Evolutionary conservation across 495 filamentous ascomycete species (phyloP), one percentile per base, ranked within the genome.

Genomic region (Podospora fimiseda): DNA sequence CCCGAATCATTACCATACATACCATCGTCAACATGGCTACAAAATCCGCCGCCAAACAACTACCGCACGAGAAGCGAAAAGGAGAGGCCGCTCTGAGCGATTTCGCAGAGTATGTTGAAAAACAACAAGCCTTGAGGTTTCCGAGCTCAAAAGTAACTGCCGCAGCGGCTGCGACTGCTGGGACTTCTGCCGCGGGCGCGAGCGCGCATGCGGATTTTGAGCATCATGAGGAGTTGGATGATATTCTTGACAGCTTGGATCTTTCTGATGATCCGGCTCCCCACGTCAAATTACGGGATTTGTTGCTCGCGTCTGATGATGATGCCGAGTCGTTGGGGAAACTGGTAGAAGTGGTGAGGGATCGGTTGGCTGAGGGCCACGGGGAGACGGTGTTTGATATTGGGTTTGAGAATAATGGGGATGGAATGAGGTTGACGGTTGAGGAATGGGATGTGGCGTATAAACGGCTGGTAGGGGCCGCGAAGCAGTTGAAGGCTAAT

Each of bases 91-190:
- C 93, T 16, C 77, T 98, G 53, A 92, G 87, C 76, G 93, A 96
- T 59, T 98, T 98, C 64, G 90, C 94, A 66, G 93, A 97, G 68
- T 97, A 95, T 59, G 94, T 95, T 52, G 90, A 96, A 67, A 85
- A 91, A 70, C 90, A 98, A 67, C 92, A 96, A 68, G 79, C 81
- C 3, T 65, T 84, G 58, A 73, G 82, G 19, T 74, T 80, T 67
- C 69, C 79, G 37, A 60, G 56, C 14, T 64, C 66, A 36, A 72
- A 71, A 46, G 45, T 38, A 27, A 47, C 66, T 9, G 30, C 68
- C 6, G 30, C 66, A 51, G 48, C 58, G 56, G 42, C 45, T 3
- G 9, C 51, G n/a, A 16, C 52, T 2, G 37, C 54, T 43, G 59
- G 70, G 18, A 21, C 55, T 78, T 84, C 64, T n/a, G 21, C 56